Evolutionary conservation across 805 yeast genomes (phyloP).

Genomic region (Cyberlindnera maritima): DNA sequence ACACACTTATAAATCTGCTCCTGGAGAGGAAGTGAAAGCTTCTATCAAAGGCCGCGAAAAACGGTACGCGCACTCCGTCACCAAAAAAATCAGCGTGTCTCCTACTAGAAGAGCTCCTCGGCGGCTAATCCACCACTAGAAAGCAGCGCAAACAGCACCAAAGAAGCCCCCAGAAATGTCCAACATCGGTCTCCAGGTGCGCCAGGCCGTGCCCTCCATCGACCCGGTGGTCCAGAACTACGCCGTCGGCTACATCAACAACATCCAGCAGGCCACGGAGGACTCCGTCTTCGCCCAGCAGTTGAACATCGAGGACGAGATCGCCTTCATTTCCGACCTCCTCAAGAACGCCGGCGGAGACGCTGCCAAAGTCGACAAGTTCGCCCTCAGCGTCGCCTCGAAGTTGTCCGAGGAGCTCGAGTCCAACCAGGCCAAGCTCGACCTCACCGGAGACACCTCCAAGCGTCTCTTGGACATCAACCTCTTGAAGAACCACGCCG

Average conservation of each 20-base stretch:
- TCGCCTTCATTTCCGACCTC: constrained; percentile 61
- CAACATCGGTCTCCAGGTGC: constrained; percentile 53
- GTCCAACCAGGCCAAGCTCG: constrained; percentile 69
- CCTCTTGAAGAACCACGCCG: constrained; percentile 58
- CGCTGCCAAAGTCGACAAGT: constrained; percentile 45
- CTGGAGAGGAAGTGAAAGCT: neutral
- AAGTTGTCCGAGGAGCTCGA: constrained; percentile 51
- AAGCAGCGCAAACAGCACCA: too few relatives aligned
- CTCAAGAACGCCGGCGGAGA: constrained; percentile 84
- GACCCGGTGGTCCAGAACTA: constrained; percentile 87
- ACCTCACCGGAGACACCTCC: constrained; percentile 82
- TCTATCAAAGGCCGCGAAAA: neutral
- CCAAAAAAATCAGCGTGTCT: neutral
- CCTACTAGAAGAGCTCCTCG: neutral
- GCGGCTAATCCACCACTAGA: too few relatives aligned
- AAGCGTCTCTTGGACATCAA: constrained; percentile 81
- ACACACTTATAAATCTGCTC: too few relatives aligned
- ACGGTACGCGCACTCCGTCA: neutral
- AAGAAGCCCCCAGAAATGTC: constrained; percentile 28
- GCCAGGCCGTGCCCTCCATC: constrained; percentile 82
- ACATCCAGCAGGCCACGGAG: constrained; percentile 71
- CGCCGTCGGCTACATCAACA: constrained; percentile 87
- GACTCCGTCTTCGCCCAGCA: constrained; percentile 80
- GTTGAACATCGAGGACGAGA: constrained; percentile 64
- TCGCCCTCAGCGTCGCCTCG: constrained; percentile 46